A percentile compares a stretch with the other conserved stretches of the same genome.
Evolutionary conservation across 108 stramenopile genomes (phyloP).

Genomic region (Nannochloropsis granulata): DNA sequence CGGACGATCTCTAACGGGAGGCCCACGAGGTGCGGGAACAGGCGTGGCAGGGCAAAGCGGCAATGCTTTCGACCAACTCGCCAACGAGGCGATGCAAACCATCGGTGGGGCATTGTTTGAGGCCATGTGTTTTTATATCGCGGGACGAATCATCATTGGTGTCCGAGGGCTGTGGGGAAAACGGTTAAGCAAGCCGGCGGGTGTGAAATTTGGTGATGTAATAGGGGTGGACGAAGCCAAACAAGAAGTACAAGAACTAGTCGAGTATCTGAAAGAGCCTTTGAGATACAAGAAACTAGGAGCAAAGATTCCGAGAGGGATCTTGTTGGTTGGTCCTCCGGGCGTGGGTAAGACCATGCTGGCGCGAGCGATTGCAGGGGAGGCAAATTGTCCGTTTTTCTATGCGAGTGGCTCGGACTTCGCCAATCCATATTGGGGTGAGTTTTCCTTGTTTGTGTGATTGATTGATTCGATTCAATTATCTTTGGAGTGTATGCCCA

Average conservation of each 20-base stretch:
- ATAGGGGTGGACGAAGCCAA: slow-evolving; percentile 94
- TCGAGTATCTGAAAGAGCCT: slow-evolving; percentile 63
- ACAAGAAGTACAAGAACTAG: slow-evolving; percentile 87
- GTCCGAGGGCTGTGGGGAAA: not conserved
- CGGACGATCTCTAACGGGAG: not conserved
- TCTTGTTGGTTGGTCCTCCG: slow-evolving; percentile 86
- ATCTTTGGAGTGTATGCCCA: too few species aligned
- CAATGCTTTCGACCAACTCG: not conserved
- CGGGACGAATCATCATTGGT: not conserved
- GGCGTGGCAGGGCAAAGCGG: not conserved
- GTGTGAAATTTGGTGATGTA: slow-evolving; percentile 72
- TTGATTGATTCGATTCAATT: too few species aligned
- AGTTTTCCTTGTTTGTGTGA: not conserved
- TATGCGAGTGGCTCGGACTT: slow-evolving; percentile 54
- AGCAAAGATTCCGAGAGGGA: slow-evolving; percentile 82
- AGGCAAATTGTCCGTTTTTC: slow-evolving; percentile 93
- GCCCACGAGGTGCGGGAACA: not conserved
- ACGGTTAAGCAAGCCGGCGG: not conserved
- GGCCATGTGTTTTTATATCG: not conserved
- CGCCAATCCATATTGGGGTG: not conserved
- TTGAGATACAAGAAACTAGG: slow-evolving; percentile 71
- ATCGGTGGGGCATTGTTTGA: not conserved
- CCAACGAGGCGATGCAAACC: not conserved
- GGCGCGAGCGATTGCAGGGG: slow-evolving; percentile 95
- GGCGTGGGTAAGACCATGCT: slow-evolving; percentile 93